Conservation (phyloP, 106 monocot genomes). For the Acorus gramineus region DNA sequence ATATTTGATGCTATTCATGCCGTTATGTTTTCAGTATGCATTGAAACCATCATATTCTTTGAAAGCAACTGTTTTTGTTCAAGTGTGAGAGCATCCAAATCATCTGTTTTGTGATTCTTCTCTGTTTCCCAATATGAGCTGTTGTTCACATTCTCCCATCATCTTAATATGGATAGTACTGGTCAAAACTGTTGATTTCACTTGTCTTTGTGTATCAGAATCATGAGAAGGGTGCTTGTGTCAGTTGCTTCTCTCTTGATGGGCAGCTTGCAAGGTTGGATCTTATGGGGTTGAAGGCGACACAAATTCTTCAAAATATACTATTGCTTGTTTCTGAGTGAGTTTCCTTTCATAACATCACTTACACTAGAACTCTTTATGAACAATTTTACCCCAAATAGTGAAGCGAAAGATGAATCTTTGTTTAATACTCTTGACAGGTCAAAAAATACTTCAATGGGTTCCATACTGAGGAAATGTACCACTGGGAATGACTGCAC, state of each 20-base stretch:
- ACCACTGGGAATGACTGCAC: slow-evolving; percentile 10
- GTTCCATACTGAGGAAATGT: slow-evolving; percentile 10
- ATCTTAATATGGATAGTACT: too few relatives aligned
- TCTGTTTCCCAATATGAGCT: too few relatives aligned
- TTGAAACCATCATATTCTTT: too few relatives aligned
- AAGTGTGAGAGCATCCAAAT: too few relatives aligned
- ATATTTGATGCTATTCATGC: too few relatives aligned
- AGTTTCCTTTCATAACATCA: background rate
- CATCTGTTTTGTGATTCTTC: too few relatives aligned
- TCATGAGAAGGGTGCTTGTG: slow-evolving; percentile 30
- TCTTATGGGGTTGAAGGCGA: slow-evolving; percentile 57
- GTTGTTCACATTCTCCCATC: too few relatives aligned
- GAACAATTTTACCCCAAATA: background rate
- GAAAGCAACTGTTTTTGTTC: too few relatives aligned
- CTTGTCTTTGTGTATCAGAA: slow-evolving; percentile 20
- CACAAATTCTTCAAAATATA: slow-evolving; percentile 43
- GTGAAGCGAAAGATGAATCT: too few relatives aligned
- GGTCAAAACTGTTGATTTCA: background rate
- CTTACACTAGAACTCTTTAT: too few relatives aligned
- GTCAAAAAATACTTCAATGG: background rate
- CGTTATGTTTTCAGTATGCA: too few relatives aligned
- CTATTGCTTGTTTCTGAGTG: slow-evolving; percentile 55
- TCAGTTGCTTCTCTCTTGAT: slow-evolving; percentile 47
- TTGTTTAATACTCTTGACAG: background rate
- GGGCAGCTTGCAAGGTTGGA: slow-evolving; percentile 70